phyloP scores from a whole-genome alignment of 2,329 filamentous ascomycete genomes.

The Annulohypoxylon truncatum region DNA sequence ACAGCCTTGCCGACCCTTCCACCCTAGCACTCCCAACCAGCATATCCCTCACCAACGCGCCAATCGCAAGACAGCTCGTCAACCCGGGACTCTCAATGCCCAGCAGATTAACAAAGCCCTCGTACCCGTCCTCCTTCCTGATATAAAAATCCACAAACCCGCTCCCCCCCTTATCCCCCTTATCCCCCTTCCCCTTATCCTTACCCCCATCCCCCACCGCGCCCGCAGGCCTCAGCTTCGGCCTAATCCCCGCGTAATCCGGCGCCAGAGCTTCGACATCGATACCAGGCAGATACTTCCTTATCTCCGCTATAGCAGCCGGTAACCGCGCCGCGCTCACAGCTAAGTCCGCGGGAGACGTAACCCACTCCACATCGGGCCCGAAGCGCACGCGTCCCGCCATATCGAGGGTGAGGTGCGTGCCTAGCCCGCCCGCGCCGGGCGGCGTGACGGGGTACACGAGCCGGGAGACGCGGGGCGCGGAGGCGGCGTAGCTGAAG shows the following conservation, averaged over 20 bases:
- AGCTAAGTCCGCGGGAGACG: constrained; percentile 74
- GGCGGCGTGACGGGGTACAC: constrained; percentile 85
- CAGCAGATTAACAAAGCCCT: constrained; percentile 88
- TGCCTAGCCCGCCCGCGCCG: constrained; percentile 86
- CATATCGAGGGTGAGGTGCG: constrained; percentile 92
- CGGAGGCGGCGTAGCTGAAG: constrained; percentile 80
- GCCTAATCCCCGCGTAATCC: constrained; percentile 92
- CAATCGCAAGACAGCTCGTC: constrained; percentile 88
- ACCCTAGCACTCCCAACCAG: constrained; percentile 55
- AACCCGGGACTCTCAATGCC: constrained; percentile 95
- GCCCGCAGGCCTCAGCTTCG: constrained; percentile 75
- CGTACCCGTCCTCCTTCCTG: constrained; percentile 77
- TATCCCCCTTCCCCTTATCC: not conserved
- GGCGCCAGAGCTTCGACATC: constrained; percentile 73
- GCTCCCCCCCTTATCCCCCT: too few species aligned
- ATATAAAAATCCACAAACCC: constrained; percentile 90
- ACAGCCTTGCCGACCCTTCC: constrained; percentile 19
- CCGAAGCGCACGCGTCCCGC: constrained; percentile 88
- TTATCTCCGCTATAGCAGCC: constrained; percentile 79
- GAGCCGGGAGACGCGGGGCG: constrained; percentile 75
- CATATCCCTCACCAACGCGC: constrained; percentile 73
- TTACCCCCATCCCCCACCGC: constrained; percentile 68
- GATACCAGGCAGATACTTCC: constrained; percentile 80
- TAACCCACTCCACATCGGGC: constrained; percentile 94
- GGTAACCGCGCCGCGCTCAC: constrained; percentile 72